Percentiles rank a stretch among this genome's conserved stretches.
phyloP scores from a whole-genome alignment of 2,329 filamentous ascomycete species.

The Ceratocystis harringtonii region DNA sequence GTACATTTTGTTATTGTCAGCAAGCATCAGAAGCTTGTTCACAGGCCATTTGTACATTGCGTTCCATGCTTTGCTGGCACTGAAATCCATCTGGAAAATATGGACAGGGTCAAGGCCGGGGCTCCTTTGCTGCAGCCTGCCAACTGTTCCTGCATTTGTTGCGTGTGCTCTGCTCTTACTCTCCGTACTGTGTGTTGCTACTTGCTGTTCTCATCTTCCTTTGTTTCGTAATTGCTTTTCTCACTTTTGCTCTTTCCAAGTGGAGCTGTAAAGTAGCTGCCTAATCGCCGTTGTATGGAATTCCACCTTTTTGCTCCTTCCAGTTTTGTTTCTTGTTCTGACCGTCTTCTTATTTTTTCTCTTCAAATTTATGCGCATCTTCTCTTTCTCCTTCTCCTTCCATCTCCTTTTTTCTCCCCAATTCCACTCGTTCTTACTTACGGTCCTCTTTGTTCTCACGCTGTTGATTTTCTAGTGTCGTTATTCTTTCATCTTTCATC shows the following conservation, averaged over 20 bases:
- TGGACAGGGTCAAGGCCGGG: background rate
- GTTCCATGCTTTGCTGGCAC: background rate
- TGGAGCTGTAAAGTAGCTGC: background rate
- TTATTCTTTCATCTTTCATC: background rate
- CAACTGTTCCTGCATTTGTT: background rate
- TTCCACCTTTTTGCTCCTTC: background rate
- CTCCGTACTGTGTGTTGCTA: background rate
- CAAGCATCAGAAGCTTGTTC: background rate
- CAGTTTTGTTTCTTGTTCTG: constrained; percentile 1
- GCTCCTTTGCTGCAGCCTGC: background rate
- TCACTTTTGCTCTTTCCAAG: background rate
- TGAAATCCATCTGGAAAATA: background rate
- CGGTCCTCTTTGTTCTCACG: background rate
- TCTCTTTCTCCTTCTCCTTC: background rate
- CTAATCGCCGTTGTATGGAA: background rate
- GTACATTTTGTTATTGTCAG: background rate
- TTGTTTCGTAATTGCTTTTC: background rate
- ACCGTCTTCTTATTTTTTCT: background rate
- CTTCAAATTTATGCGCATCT: background rate
- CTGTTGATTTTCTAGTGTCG: background rate
- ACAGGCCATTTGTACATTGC: background rate
- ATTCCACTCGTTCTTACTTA: background rate
- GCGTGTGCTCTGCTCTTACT: background rate
- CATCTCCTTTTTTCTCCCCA: background rate
- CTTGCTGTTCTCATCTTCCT: background rate